These are phyloP conservation scores for Cladosporium sp. DNA, from an alignment of 2,329 filamentous ascomycete species.

Conservation along the genomic window DNA sequence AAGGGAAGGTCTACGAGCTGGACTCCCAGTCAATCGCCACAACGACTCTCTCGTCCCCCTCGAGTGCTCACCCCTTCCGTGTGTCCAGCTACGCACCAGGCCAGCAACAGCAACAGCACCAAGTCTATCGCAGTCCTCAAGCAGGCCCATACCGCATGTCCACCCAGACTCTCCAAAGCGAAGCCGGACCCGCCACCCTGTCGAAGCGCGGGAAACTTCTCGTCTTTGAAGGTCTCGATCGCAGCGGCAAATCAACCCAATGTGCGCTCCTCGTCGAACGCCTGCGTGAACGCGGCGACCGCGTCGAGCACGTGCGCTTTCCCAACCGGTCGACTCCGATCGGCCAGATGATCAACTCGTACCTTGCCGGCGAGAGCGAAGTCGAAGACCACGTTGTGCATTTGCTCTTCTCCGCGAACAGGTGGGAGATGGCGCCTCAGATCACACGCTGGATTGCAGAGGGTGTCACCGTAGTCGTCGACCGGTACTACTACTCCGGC, in stretches of 20 bases:
- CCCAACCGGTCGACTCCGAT: conserved; percentile 78
- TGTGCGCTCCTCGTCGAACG: conserved; percentile 59
- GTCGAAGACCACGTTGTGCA: conserved; percentile 88
- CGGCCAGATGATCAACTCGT: conserved; percentile 78
- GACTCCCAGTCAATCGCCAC: conserved; percentile 9
- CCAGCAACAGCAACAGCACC: background rate
- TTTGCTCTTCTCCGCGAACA: conserved; percentile 81
- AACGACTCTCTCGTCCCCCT: background rate
- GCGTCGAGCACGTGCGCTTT: conserved; percentile 57
- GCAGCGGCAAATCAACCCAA: conserved; percentile 89
- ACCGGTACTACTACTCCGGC: conserved; percentile 93
- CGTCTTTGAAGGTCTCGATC: conserved; percentile 81
- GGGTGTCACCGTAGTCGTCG: conserved; percentile 74
- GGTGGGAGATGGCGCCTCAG: conserved; percentile 63
- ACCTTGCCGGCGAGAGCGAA: conserved; percentile 64
- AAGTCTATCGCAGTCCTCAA: conserved; percentile 1
- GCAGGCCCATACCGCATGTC: conserved; percentile 12
- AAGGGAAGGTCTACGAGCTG: conserved; percentile 8
- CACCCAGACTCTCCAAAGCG: background rate
- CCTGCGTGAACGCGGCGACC: conserved; percentile 46
- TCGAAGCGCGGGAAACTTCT: conserved; percentile 60
- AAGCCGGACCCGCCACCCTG: too few species aligned
- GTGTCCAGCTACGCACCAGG: conserved; percentile 12
- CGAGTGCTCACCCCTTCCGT: conserved; percentile 1
- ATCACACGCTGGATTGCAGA: conserved; percentile 45